Evolutionary conservation across 257 asterid genomes (phyloP).

Genomic region (Fraxinus pennsylvanica): DNA sequence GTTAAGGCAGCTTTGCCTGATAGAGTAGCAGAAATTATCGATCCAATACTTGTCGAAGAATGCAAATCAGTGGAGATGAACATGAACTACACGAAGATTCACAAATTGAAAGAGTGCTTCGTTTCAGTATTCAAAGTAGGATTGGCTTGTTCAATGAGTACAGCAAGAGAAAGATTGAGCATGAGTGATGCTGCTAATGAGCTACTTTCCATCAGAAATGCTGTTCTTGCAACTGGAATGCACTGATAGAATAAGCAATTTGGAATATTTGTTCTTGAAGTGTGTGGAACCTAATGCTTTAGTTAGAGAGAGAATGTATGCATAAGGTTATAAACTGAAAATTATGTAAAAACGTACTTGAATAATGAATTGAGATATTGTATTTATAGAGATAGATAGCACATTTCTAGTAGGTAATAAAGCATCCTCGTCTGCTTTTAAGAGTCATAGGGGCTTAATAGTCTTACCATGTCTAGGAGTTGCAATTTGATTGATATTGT

Average conservation of each 20-base stretch:
- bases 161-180: neutral
- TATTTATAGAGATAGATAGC: too few relatives aligned
- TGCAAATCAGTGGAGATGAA: neutral
- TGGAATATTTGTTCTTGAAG: neutral
- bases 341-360: too few relatives aligned
- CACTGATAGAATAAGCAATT: neutral
- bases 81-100: neutral
- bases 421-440: too few relatives aligned
- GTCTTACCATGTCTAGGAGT: too few relatives aligned
- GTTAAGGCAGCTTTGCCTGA: neutral
- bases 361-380: too few relatives aligned
- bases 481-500: too few relatives aligned
- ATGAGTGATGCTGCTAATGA: conserved; percentile 1
- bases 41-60: neutral
- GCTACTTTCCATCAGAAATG: neutral
- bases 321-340: too few relatives aligned
- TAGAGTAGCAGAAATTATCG: neutral
- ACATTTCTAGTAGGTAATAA: too few relatives aligned
- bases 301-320: too few relatives aligned
- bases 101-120: neutral
- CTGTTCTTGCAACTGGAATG: neutral
- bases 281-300: neutral
- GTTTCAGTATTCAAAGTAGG: conserved; percentile 1
- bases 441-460: too few relatives aligned
- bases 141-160: neutral